Evolutionary conservation across 768 basidiomycete species (phyloP).

Genomic region (Neoboletus brunneissimus): DNA sequence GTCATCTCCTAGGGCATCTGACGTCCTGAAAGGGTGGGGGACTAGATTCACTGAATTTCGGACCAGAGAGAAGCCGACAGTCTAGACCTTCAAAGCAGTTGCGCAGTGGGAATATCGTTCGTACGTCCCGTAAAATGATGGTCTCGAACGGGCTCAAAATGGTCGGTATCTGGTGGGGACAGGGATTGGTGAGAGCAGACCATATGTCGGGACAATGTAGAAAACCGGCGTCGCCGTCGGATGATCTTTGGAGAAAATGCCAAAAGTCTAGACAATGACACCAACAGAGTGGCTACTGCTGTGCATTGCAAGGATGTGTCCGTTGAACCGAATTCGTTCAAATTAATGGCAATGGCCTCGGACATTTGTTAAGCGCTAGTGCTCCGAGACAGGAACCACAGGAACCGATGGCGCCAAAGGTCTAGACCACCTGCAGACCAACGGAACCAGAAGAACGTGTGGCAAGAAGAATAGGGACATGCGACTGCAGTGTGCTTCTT

Average conservation of each 20-base stretch:
- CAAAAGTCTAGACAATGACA: slow-evolving; percentile 11
- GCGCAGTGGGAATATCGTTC: neutral
- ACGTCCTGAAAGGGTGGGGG: neutral
- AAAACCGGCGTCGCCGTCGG: neutral
- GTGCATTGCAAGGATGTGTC: neutral
- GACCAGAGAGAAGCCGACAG: neutral
- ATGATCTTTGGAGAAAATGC: no score
- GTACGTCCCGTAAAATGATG: neutral
- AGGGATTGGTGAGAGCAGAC: neutral
- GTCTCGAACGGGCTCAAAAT: slow-evolving; percentile 2
- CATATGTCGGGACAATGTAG: neutral
- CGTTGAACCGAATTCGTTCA: neutral
- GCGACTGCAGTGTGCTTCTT: neutral
- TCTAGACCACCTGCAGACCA: slow-evolving; percentile 10
- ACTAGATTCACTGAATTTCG: neutral
- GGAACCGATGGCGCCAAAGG: neutral
- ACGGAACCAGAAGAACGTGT: neutral
- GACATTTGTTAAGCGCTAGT: neutral
- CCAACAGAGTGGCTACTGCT: slow-evolving; percentile 4
- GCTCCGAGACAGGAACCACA: slow-evolving; percentile 4
- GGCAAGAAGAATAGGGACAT: neutral
- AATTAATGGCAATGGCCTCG: slow-evolving; percentile 2
- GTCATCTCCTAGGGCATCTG: neutral
- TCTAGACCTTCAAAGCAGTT: slow-evolving; percentile 11
- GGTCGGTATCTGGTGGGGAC: neutral